These are phyloP conservation scores for Geranium brycei DNA, from an alignment of 345 rosid genomes.

Conservation along the genomic window DNA sequence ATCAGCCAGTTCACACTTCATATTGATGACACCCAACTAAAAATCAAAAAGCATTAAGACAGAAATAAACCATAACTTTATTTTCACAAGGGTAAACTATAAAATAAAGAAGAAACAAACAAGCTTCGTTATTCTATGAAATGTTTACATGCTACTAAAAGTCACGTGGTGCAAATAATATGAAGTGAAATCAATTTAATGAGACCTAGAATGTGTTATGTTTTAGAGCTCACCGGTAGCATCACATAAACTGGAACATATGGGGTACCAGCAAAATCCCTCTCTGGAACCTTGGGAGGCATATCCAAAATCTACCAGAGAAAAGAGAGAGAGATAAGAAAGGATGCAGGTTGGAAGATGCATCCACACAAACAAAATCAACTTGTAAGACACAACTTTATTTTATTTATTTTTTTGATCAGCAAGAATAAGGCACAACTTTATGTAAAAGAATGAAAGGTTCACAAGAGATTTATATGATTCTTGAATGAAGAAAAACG, in stretches of 20 bases:
- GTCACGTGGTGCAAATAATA: neutral
- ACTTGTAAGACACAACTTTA: neutral
- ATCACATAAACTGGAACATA: constrained; percentile 84
- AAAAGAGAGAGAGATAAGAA: neutral
- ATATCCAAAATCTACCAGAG: constrained; percentile 18
- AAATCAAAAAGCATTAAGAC: constrained; percentile 2
- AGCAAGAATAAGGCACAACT: neutral
- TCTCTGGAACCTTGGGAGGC: constrained; percentile 31
- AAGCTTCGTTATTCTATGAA: neutral
- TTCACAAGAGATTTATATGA: neutral
- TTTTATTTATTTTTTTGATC: no score
- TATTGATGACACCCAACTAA: constrained; percentile 66
- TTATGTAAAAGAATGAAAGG: neutral
- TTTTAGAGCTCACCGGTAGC: constrained; percentile 55
- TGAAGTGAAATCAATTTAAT: neutral
- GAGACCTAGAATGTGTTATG: neutral
- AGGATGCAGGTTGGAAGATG: neutral
- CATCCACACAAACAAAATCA: neutral
- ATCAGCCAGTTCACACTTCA: constrained; percentile 61
- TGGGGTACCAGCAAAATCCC: constrained; percentile 70
- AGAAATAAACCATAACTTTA: neutral
- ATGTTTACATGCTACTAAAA: neutral
- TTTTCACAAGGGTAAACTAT: neutral
- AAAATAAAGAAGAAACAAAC: neutral
- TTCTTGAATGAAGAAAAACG: neutral